phyloP scores from a whole-genome alignment of 1,284 basidiomycete species.

The Polyporus tsugae region DNA sequence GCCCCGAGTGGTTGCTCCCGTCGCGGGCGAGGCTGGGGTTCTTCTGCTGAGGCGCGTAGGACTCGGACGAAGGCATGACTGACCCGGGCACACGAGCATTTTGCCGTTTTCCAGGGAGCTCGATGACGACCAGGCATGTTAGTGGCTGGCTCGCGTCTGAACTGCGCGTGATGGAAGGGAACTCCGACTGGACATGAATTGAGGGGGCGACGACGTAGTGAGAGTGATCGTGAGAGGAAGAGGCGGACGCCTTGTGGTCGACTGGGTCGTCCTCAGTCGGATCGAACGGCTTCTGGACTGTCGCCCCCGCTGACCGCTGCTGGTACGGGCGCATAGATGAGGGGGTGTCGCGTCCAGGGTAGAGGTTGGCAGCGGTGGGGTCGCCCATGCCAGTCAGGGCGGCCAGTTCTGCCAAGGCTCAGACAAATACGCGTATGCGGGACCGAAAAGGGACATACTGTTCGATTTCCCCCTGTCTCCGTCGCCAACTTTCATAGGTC shows the following conservation, averaged over 20 bases:
- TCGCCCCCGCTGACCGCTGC: slow-evolving; percentile 43
- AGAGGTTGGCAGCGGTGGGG: slow-evolving; percentile 59
- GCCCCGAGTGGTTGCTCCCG: slow-evolving; percentile 33
- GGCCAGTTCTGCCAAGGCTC: slow-evolving; percentile 71
- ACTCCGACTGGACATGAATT: slow-evolving; percentile 91
- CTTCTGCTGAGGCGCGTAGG: slow-evolving; percentile 37
- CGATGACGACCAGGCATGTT: slow-evolving; percentile 91
- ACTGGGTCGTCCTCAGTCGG: slow-evolving; percentile 84
- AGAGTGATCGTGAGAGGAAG: slow-evolving; percentile 54
- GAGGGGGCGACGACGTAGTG: slow-evolving; percentile 86
- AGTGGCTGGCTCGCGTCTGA: slow-evolving; percentile 80
- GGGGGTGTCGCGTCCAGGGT: slow-evolving; percentile 73
- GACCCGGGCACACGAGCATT: slow-evolving; percentile 65
- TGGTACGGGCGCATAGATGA: slow-evolving; percentile 44
- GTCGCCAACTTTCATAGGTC: slow-evolving; percentile 93
- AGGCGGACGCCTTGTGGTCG: slow-evolving; percentile 62
- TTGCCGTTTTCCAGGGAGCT: slow-evolving; percentile 80
- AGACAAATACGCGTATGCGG: slow-evolving; percentile 5
- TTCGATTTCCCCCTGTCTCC: slow-evolving; percentile 83
- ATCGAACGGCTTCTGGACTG: slow-evolving; percentile 59
- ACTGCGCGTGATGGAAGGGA: slow-evolving; percentile 79
- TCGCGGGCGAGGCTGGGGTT: slow-evolving; percentile 26
- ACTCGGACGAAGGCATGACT: slow-evolving; percentile 58
- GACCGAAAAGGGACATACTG: slow-evolving; percentile 66
- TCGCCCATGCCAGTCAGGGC: slow-evolving; percentile 89